A percentile compares a stretch with the other conserved stretches of the same genome.
phyloP scores from a whole-genome alignment of 306 rosid species.

The Lathyrus aphaca region DNA sequence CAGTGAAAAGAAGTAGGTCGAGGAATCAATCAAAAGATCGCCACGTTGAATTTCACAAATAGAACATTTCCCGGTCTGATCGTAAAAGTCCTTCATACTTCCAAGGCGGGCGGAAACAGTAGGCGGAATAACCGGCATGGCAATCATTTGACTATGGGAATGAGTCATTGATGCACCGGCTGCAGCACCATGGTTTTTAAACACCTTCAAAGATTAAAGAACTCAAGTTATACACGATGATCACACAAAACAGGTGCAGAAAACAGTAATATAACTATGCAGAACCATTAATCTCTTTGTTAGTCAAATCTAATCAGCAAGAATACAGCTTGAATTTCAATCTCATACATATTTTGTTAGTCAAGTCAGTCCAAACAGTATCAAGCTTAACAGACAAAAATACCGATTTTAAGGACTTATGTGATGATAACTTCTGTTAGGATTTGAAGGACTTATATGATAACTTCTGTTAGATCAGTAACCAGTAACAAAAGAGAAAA shows the following conservation, averaged over 20 bases:
- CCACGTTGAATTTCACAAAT: conserved; percentile 54
- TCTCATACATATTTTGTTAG: background rate
- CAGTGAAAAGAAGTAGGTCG: conserved; percentile 59
- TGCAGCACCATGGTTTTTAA: conserved; percentile 82
- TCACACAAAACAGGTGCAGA: conserved; percentile 15
- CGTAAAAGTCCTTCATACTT: conserved; percentile 57
- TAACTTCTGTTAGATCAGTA: background rate
- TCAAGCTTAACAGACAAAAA: background rate
- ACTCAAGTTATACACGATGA: conserved; percentile 12
- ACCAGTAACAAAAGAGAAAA: no score
- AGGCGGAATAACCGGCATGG: conserved; percentile 75
- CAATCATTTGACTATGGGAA: conserved; percentile 84
- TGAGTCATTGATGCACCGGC: conserved; percentile 91
- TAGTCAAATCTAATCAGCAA: background rate
- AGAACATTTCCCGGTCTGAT: conserved; percentile 61
- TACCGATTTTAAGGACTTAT: background rate
- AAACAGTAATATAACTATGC: background rate
- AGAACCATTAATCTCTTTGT: background rate
- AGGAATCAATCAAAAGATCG: conserved; percentile 61
- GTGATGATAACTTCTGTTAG: no score
- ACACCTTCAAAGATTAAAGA: conserved; percentile 54
- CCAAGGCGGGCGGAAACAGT: conserved; percentile 60
- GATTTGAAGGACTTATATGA: background rate
- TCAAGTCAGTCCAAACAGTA: background rate
- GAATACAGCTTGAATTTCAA: background rate